Evolutionary conservation across 495 filamentous ascomycete species (phyloP).

Genomic region (Daldinia decipiens): DNA sequence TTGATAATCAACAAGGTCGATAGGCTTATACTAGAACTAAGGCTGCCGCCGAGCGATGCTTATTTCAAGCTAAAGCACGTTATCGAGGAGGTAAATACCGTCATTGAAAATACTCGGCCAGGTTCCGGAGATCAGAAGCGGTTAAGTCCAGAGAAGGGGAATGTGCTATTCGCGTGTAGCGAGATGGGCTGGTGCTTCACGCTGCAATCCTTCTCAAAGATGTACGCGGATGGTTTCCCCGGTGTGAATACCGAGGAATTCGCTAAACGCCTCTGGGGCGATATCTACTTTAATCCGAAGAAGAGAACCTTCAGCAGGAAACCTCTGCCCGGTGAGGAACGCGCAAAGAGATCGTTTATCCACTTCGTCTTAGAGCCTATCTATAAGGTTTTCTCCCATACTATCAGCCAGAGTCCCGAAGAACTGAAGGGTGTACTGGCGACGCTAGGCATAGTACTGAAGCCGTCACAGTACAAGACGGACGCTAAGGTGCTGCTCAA

Average conservation of each 20-base stretch:
- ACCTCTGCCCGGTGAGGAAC: slow-evolving; percentile 71
- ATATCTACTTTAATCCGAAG: slow-evolving; percentile 93
- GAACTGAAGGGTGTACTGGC: slow-evolving; percentile 84
- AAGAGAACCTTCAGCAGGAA: slow-evolving; percentile 93
- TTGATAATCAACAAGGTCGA: slow-evolving; percentile 98
- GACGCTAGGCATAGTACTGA: slow-evolving; percentile 82
- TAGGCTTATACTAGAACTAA: slow-evolving; percentile 90
- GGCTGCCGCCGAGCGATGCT: slow-evolving; percentile 92
- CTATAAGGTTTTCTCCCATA: slow-evolving; percentile 97
- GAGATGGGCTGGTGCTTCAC: slow-evolving; percentile 98
- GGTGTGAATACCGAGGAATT: slow-evolving; percentile 84
- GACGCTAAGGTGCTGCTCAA: slow-evolving; percentile 90
- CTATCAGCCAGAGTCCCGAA: slow-evolving; percentile 88
- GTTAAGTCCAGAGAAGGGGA: slow-evolving; percentile 94
- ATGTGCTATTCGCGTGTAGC: slow-evolving; percentile 93
- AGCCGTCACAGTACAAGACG: slow-evolving; percentile 88
- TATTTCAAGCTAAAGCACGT: slow-evolving; percentile 99
- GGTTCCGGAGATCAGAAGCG: slow-evolving; percentile 82
- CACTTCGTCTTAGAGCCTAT: slow-evolving; percentile 96
- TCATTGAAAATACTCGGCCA: slow-evolving; percentile 88
- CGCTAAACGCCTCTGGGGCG: slow-evolving; percentile 86
- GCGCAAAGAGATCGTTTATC: slow-evolving; percentile 86
- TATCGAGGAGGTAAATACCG: slow-evolving; percentile 95
- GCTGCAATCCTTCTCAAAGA: slow-evolving; percentile 88
- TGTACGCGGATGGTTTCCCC: slow-evolving; percentile 91